Evolutionary conservation across 2,329 filamentous ascomycete species (phyloP).

Genomic region (Waltergamsia citrina): DNA sequence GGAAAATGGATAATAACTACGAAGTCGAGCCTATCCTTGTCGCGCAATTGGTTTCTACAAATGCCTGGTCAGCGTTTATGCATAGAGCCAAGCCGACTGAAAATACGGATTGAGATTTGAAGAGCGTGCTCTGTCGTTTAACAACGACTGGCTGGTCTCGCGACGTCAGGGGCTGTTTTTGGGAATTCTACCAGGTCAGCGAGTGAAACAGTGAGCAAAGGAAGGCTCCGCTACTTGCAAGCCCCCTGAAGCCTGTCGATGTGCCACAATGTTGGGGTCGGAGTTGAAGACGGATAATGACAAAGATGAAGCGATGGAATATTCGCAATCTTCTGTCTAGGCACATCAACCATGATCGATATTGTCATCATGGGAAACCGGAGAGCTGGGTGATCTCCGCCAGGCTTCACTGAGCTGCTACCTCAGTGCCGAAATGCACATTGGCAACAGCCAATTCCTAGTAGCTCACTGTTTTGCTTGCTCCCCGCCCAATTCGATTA

Average conservation of each 20-base stretch:
- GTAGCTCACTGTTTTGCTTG: conserved; percentile 5
- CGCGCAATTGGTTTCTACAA: conserved; percentile 29
- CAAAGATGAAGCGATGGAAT: too few relatives aligned
- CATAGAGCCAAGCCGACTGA: conserved; percentile 14
- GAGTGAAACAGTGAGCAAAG: conserved; percentile 44
- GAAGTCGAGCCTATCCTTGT: conserved; percentile 53
- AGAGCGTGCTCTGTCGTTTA: background rate
- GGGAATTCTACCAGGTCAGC: conserved; percentile 18
- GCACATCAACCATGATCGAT: too few relatives aligned
- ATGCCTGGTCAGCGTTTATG: conserved; percentile 42
- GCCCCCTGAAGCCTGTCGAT: too few relatives aligned
- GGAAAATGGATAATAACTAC: conserved; percentile 19
- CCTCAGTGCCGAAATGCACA: background rate
- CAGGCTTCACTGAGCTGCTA: background rate
- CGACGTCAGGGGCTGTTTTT: background rate
- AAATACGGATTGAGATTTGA: conserved; percentile 9
- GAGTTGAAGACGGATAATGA: too few relatives aligned
- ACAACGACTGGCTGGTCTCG: conserved; percentile 2
- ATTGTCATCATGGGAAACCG: too few relatives aligned
- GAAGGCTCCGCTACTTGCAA: too few relatives aligned
- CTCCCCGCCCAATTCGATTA: conserved; percentile 5
- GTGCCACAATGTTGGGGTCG: too few relatives aligned
- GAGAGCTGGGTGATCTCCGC: background rate
- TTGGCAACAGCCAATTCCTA: background rate
- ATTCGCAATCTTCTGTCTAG: too few relatives aligned